Evolutionary conservation across 2,329 filamentous ascomycete genomes (phyloP).

Genomic region (Chaetomium olivaceum): DNA sequence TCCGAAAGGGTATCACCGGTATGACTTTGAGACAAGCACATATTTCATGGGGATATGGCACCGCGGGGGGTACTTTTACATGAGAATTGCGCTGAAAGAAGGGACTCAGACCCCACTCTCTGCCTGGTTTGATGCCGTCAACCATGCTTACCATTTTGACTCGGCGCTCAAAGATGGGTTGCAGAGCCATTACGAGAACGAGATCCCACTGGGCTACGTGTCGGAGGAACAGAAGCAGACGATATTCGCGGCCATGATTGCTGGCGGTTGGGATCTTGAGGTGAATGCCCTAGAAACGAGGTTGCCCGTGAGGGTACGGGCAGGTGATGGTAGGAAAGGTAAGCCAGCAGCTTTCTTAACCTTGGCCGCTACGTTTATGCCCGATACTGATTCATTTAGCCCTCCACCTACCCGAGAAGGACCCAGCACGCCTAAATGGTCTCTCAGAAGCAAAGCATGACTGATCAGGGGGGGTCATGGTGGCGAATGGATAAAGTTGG

Average conservation of each 20-base stretch:
- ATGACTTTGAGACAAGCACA: constrained; percentile 44
- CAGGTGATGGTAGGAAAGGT: constrained; percentile 38
- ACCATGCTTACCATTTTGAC: constrained; percentile 44
- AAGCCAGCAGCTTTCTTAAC: constrained; percentile 15
- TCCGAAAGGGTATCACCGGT: constrained; percentile 39
- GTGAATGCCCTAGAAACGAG: constrained; percentile 66
- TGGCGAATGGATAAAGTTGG: not conserved
- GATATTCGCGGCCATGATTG: constrained; percentile 42
- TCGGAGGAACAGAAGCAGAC: constrained; percentile 40
- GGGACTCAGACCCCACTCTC: constrained; percentile 44
- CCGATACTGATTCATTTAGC: constrained; percentile 14
- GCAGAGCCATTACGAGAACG: constrained; percentile 41
- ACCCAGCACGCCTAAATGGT: constrained; percentile 24
- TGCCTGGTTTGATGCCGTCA: constrained; percentile 46
- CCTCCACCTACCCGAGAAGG: constrained; percentile 29
- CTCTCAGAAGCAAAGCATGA: constrained; percentile 32
- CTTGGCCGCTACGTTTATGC: not conserved
- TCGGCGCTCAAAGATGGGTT: constrained; percentile 41
- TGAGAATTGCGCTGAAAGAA: constrained; percentile 62
- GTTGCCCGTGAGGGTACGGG: constrained; percentile 47
- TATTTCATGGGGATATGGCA: constrained; percentile 64
- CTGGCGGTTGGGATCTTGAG: constrained; percentile 66
- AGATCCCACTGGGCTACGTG: constrained; percentile 48
- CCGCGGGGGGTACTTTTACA: constrained; percentile 47
- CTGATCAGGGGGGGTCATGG: constrained; percentile 4